These are phyloP conservation scores for Citeromyces siamensis DNA, from an alignment of 1,139 yeast species.

Conservation along the genomic window DNA sequence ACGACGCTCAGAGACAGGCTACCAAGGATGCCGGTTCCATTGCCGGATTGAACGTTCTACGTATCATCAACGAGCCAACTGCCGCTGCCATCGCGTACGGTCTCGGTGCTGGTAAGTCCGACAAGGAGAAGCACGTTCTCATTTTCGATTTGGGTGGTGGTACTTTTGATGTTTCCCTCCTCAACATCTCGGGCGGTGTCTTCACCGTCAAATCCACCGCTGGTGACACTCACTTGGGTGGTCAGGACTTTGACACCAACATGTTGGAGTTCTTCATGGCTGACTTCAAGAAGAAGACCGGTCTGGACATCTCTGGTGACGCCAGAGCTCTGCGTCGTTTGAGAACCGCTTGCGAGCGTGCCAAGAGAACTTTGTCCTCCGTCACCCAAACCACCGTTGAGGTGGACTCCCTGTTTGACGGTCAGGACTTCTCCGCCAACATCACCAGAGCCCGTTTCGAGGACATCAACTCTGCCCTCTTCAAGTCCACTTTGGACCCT, in stretches of 20 bases:
- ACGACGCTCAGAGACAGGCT: constrained; percentile 97
- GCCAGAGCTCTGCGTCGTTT: constrained; percentile 93
- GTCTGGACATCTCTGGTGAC: constrained; percentile 82
- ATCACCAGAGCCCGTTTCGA: constrained; percentile 89
- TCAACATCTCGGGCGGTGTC: constrained; percentile 97
- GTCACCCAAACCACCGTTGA: constrained; percentile 81
- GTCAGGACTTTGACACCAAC: constrained; percentile 98
- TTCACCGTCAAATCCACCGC: constrained; percentile 99
- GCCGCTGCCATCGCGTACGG: constrained; percentile 99
- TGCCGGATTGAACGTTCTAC: constrained; percentile 91
- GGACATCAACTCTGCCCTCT: constrained; percentile 73
- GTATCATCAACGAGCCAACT: constrained; percentile 96
- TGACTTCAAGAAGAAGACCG: constrained; percentile 96
- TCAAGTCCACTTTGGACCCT: constrained; percentile 79
- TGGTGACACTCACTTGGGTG: constrained; percentile 99
- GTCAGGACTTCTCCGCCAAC: constrained; percentile 72
- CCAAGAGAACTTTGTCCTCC: constrained; percentile 82
- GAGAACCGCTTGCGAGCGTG: constrained; percentile 88
- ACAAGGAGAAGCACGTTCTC: constrained; percentile 75
- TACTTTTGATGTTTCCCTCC: constrained; percentile 95
- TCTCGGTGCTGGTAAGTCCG: constrained; percentile 89
- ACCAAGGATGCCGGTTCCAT: constrained; percentile 98
- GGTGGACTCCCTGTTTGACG: constrained; percentile 71
- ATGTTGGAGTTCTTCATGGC: constrained; percentile 87
- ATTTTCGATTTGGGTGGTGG: constrained; percentile 98